phyloP scores from a whole-genome alignment of 2,329 filamentous ascomycete species.

The Bisporella sp. region DNA sequence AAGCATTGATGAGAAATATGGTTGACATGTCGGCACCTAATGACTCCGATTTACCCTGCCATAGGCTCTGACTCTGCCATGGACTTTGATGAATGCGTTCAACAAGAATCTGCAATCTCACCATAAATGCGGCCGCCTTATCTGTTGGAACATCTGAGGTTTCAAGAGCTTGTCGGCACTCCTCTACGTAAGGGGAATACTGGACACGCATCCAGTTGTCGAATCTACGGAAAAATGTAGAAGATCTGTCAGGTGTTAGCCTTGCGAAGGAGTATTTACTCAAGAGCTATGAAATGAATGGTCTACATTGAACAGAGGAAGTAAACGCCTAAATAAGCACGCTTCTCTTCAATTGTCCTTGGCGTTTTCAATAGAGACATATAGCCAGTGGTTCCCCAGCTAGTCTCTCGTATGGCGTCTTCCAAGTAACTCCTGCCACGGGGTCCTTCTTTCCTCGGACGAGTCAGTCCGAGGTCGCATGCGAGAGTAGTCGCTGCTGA shows the following conservation, averaged over 20 bases:
- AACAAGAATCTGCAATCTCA: slow-evolving; percentile 7
- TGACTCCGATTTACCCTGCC: neutral
- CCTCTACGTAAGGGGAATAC: slow-evolving; percentile 11
- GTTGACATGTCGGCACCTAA: slow-evolving; percentile 1
- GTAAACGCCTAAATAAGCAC: slow-evolving; percentile 12
- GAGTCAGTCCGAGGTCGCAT: slow-evolving; percentile 13
- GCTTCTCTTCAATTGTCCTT: slow-evolving; percentile 9
- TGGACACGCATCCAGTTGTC: slow-evolving; percentile 2
- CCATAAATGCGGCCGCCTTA: slow-evolving; percentile 3
- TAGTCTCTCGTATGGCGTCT: neutral
- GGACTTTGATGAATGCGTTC: slow-evolving; percentile 10
- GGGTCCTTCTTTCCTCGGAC: neutral
- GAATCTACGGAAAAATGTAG: slow-evolving; percentile 9
- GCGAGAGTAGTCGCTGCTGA: slow-evolving; percentile 7
- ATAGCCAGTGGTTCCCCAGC: neutral
- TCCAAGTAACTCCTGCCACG: neutral
- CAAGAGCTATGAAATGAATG: too few species aligned
- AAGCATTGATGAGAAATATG: slow-evolving; percentile 8
- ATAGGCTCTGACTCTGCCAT: slow-evolving; percentile 1
- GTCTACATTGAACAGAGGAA: slow-evolving; percentile 12
- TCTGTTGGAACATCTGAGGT: slow-evolving; percentile 2
- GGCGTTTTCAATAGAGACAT: neutral
- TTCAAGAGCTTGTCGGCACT: slow-evolving; percentile 10
- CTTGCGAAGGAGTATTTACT: neutral
- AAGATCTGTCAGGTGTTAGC: slow-evolving; percentile 4